phyloP scores from a whole-genome alignment of 345 rosid species.

The Garcia nutans region DNA sequence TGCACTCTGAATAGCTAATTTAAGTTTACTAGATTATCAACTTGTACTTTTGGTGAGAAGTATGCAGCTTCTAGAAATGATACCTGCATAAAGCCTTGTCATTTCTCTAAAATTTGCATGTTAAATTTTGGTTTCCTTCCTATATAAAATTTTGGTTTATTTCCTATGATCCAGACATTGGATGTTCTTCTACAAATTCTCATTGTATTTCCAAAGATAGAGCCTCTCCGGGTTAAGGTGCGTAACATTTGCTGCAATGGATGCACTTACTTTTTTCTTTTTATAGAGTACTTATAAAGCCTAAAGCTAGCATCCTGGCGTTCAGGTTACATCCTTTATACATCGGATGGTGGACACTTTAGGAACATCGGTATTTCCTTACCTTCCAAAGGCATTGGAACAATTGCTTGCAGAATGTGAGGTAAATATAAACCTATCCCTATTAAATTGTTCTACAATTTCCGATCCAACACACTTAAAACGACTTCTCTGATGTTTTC shows the following conservation, averaged over 20 bases:
- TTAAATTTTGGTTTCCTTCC: conserved; percentile 16
- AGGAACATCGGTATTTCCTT: conserved; percentile 88
- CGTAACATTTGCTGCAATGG: conserved; percentile 14
- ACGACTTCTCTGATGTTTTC: not conserved
- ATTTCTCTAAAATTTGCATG: not conserved
- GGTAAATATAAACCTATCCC: conserved; percentile 41
- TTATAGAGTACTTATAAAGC: conserved; percentile 12
- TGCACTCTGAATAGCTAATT: too few relatives aligned
- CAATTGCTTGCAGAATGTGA: conserved; percentile 89
- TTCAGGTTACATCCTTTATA: conserved; percentile 83
- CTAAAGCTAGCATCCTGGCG: conserved; percentile 22
- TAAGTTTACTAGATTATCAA: not conserved
- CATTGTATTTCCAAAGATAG: conserved; percentile 72
- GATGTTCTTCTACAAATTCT: conserved; percentile 85
- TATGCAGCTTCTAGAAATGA: not conserved
- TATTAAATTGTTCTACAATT: not conserved
- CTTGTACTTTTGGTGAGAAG: too few relatives aligned
- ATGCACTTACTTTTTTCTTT: not conserved
- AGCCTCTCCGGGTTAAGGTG: conserved; percentile 81
- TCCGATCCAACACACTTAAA: not conserved
- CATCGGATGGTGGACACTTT: conserved; percentile 98
- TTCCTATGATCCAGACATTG: conserved; percentile 61
- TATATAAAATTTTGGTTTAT: conserved; percentile 14
- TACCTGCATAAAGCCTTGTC: not conserved
- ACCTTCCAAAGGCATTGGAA: conserved; percentile 86